Evolutionary conservation across 139 green algal genomes (phyloP), one percentile per base, ranked within the genome.

Genomic region (Mychonastes homosphaera): DNA sequence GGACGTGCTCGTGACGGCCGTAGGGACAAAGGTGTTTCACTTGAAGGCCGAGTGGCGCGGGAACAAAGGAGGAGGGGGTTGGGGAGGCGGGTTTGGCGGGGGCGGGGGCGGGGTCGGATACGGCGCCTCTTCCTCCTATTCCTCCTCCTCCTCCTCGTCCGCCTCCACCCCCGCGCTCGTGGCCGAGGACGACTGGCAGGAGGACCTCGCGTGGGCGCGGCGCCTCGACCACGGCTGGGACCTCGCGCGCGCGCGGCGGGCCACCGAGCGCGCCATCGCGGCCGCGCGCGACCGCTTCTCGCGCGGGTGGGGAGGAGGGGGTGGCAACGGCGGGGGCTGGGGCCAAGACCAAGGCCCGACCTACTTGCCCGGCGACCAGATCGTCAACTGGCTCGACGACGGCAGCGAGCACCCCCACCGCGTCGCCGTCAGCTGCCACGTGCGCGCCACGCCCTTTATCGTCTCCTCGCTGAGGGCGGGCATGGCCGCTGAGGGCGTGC

Each of bases 21-120:
- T 95, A 36, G 87, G 87, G 8, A 95, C 87, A 23, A 92, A 92
- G 72, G 77, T n/a, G n/a, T n/a, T n/a, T n/a, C n/a, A n/a, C n/a
- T n/a, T n/a, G n/a, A n/a, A n/a, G n/a, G n/a, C n/a, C n/a, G n/a
- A n/a, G n/a, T 87, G 36, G 4, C n/a, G 54, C 0, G 28, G 33
- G 43, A 8, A 6, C 34, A 33, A n/a, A 19, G n/a, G 10, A 54
- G 34, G 34, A 18, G 6, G 18, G 33, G 9, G 54, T 3, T 18
- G 18, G 36, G 18, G 26, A 19, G 28, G 54, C 6, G 3, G 27
- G 24, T 10, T 2, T 50, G 54, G 18, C 21, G 32, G 21, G 19
- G 54, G 33, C 35, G 26, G 6, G 19, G 7, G 33, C 2, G 35
- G 3, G 33, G 13, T 49, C 23, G 3, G n/a, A 29, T 6, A 2